Evolutionary conservation across 192 early-diverging fungal species (phyloP).

Genomic region (Backusella liffmaniae): DNA sequence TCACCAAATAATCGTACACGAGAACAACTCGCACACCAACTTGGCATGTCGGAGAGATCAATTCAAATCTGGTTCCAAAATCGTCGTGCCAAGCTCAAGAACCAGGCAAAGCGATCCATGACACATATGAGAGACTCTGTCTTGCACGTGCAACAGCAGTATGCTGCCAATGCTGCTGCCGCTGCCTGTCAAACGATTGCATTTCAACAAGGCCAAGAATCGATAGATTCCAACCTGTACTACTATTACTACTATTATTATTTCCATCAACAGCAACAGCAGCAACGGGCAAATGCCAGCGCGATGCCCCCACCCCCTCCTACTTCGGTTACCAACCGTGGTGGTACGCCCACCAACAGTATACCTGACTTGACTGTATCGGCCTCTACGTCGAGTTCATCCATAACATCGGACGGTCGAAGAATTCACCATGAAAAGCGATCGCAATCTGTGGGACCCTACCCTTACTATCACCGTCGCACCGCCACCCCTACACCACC

Average conservation of each 20-base stretch:
- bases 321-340: background rate
- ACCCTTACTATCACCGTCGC: background rate
- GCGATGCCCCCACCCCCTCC: background rate
- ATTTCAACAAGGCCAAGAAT: constrained; percentile 9
- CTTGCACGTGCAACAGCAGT: constrained; percentile 22
- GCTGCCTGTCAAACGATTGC: constrained; percentile 27
- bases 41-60: constrained; percentile 70
- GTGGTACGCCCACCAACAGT: background rate
- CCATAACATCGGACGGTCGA: constrained; percentile 1
- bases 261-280: constrained; percentile 30
- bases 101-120: constrained; percentile 36
- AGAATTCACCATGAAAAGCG: background rate
- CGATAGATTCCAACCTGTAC: constrained; percentile 25
- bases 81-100: constrained; percentile 74
- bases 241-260: constrained; percentile 38
- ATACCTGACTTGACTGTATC: constrained; percentile 7
- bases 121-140: constrained; percentile 12
- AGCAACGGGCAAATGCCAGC: background rate
- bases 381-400: constrained; percentile 13
- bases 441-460: constrained; percentile 20
- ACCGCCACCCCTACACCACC: background rate
- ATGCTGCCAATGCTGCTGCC: constrained; percentile 28
- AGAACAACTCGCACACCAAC: constrained; percentile 60
- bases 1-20: constrained; percentile 67
- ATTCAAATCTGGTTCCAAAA: constrained; percentile 91